These are phyloP conservation scores for Naganishia onofrii DNA, from an alignment of 768 basidiomycete species.

Conservation along the genomic window DNA sequence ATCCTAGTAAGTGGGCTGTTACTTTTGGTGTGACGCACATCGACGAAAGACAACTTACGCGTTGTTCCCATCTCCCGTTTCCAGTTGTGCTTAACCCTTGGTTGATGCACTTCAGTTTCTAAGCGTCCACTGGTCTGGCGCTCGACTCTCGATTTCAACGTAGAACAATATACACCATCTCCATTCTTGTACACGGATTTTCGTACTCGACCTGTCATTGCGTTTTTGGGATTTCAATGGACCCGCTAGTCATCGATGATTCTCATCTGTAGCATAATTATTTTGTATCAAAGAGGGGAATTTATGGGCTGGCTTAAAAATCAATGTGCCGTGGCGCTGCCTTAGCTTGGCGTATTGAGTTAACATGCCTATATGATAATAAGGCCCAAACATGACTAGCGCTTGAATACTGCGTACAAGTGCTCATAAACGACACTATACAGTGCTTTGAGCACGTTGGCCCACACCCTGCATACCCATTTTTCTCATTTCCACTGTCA, in stretches of 20 bases:
- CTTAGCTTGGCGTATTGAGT: not conserved
- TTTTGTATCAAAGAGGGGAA: not conserved
- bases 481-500: constrained; percentile 20
- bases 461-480: constrained; percentile 4
- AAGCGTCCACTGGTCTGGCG: not conserved
- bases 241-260: not conserved
- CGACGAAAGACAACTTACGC: too few relatives aligned
- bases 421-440: not conserved
- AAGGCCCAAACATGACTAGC: not conserved
- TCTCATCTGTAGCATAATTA: not conserved
- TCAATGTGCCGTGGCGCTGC: too few relatives aligned
- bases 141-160: not conserved
- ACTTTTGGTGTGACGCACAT: not conserved
- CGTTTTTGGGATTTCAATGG: not conserved
- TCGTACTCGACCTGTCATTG: not conserved
- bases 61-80: not conserved
- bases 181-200: not conserved
- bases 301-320: too few relatives aligned
- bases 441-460: not conserved
- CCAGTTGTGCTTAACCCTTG: constrained; percentile 15
- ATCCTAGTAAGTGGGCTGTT: constrained; percentile 6
- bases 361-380: not conserved
- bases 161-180: not conserved
- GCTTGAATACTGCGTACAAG: not conserved
- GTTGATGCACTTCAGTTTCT: constrained; percentile 23